Evolutionary conservation across 768 basidiomycete genomes (phyloP).

Genomic region (Pseudohyphozyma bogoriensis): DNA sequence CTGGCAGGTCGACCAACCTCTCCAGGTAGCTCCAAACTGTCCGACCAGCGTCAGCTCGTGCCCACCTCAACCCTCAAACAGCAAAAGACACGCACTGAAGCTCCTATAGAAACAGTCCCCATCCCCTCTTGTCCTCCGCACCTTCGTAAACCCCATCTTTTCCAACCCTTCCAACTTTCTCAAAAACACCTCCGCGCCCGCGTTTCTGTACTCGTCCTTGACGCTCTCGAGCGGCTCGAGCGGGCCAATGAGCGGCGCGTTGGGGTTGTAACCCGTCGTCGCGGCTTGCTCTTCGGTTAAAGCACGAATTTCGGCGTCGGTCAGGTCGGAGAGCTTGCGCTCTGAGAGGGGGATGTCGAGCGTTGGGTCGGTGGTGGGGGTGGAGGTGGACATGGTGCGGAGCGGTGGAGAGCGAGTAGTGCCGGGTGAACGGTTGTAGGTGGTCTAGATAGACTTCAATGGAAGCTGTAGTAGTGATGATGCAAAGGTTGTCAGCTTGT

Average conservation of each 20-base stretch:
- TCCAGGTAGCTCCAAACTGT: conserved; percentile 58
- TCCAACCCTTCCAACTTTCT: conserved; percentile 66
- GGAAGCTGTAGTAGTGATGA: too few species aligned
- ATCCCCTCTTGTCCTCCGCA: conserved; percentile 67
- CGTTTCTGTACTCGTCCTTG: conserved; percentile 33
- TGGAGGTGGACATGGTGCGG: too few species aligned
- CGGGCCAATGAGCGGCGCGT: conserved; percentile 37
- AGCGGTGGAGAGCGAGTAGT: too few species aligned
- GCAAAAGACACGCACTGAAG: conserved; percentile 39
- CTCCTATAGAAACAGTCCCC: conserved; percentile 83
- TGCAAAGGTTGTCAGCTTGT: too few species aligned
- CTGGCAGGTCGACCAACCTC: conserved; percentile 46
- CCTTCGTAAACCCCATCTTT: conserved; percentile 51
- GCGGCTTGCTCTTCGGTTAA: conserved; percentile 23
- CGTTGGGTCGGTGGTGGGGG: too few species aligned
- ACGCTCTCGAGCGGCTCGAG: conserved; percentile 36
- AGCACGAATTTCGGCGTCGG: conserved; percentile 23
- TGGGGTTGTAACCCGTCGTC: conserved; percentile 10
- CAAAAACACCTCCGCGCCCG: conserved; percentile 44
- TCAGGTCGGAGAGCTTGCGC: conserved; percentile 17
- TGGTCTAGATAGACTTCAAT: too few species aligned
- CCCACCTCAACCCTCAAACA: neutral
- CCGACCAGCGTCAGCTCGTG: neutral
- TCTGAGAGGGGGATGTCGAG: neutral
- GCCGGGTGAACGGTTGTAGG: too few species aligned